Conservation (phyloP, 148 eudicot genomes). For the Rhododendron ovatum region DNA sequence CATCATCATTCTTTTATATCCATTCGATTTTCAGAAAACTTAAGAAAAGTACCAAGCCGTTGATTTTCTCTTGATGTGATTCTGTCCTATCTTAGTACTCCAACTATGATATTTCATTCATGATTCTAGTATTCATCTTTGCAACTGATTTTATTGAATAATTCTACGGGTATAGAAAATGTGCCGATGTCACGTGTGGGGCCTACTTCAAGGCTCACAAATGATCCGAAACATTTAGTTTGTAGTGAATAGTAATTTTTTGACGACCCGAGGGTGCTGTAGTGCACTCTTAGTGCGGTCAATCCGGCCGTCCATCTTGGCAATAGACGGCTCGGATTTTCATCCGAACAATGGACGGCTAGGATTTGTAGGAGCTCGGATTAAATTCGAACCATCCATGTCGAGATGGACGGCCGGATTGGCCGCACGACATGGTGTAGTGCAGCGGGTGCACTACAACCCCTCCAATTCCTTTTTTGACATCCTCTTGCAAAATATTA, state of each 20-base stretch:
- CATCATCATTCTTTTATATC: background rate
- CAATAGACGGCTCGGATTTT: no score
- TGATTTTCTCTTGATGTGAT: background rate
- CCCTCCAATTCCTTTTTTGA: no score
- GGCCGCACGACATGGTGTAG: no score
- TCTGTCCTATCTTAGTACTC: background rate
- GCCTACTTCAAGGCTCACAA: no score
- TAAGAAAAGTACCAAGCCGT: background rate
- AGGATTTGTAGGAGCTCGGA: no score
- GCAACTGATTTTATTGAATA: background rate
- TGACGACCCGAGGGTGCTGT: background rate
- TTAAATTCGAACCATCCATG: no score
- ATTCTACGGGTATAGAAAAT: background rate
- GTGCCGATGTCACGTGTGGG: background rate
- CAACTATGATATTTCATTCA: background rate
- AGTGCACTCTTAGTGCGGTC: no score
- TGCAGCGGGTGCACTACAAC: no score
- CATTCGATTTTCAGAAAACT: background rate
- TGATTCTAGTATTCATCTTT: background rate
- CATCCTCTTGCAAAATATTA: background rate
- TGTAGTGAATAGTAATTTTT: no score
- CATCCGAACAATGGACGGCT: no score
- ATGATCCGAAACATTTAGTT: background rate
- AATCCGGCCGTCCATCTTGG: no score
- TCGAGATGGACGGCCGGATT: no score